Base-by-base conservation (phyloP, 176 grass and related monocot genomes). In the Avena sativa region DNA sequence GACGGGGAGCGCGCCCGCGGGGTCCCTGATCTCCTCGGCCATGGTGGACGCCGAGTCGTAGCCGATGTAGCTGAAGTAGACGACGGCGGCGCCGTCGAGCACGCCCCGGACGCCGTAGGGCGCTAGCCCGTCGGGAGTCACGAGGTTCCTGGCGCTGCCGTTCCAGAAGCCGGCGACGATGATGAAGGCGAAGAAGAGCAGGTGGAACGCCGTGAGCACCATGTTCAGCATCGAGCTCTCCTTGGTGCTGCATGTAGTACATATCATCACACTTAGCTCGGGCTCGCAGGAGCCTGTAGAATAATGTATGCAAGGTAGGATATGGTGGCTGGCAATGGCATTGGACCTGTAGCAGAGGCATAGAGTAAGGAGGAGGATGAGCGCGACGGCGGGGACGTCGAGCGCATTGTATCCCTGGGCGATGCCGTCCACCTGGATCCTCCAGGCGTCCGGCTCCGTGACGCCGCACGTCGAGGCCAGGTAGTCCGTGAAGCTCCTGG, bases 51-150 rank as follows among this genome's bases (percentile, higher is more conserved):
- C 96, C 4, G 96, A 91, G 86, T 98, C 96, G 88, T 98, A 98
- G 30, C 96, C 96, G 62, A 98, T 98, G 86, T 98, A 98, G 81
- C 96, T 98, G 53, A 98, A 83, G 70, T 96, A 98, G n/a, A 98
- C 96, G 82, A 91, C 81, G 77, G 96, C 96, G 0, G 96, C 93
- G 26, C 96, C 93, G 67, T 96, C 95, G 76, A 98, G 89, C 14
- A 96, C 87, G 60, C 96, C 96, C 40, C 72, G 61, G 68, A 88
- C 74, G 74, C 93, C 92, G 76, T 96, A 93, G 25, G 96, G 96
- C 8, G 90, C 70, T 62, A 98, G 90, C 12, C 96, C 96, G 71
- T 79, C 81, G 6, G 96, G 92, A 26, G 38, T 78, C 20, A 93
- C 91, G 0, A 98, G 82, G 81, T 96, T 98, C 5, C 75, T 58